Evolutionary conservation across 129 eudicot genomes (phyloP).

Genomic region (Centaurea solstitialis): DNA sequence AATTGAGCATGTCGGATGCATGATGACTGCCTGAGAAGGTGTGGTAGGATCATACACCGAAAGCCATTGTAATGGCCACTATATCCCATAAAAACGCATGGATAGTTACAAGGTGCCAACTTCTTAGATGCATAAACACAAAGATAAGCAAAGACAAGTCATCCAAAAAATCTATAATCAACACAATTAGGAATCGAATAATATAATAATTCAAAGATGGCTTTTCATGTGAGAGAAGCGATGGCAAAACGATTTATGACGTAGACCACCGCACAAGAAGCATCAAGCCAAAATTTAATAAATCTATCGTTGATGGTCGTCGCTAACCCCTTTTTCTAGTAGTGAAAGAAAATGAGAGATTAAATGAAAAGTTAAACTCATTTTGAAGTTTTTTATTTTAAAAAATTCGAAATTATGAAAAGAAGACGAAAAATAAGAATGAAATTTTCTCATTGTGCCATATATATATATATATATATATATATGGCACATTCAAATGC

Average conservation of each 20-base stretch:
- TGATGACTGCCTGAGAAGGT: neutral
- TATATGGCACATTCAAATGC: no score
- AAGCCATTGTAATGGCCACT: neutral
- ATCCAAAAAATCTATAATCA: no score
- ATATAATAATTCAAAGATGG: neutral
- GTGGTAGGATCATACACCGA: neutral
- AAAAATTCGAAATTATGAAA: no score
- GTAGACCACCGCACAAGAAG: neutral
- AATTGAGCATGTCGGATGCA: neutral
- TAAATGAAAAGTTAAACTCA: no score
- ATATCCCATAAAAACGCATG: neutral
- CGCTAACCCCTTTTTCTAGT: no score
- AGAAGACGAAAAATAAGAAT: no score
- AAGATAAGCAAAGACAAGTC: neutral
- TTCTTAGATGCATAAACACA: neutral
- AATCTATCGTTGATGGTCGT: no score
- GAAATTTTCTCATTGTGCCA: no score
- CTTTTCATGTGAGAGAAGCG: neutral
- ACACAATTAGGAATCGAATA: neutral
- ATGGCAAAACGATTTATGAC: neutral
- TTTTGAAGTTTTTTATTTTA: no score
- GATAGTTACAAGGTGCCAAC: neutral
- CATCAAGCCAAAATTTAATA: neutral
- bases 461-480: no score
- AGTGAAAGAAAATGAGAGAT: no score